Evolutionary conservation across 768 basidiomycete species (phyloP).

Genomic region (Paxillus involutus): DNA sequence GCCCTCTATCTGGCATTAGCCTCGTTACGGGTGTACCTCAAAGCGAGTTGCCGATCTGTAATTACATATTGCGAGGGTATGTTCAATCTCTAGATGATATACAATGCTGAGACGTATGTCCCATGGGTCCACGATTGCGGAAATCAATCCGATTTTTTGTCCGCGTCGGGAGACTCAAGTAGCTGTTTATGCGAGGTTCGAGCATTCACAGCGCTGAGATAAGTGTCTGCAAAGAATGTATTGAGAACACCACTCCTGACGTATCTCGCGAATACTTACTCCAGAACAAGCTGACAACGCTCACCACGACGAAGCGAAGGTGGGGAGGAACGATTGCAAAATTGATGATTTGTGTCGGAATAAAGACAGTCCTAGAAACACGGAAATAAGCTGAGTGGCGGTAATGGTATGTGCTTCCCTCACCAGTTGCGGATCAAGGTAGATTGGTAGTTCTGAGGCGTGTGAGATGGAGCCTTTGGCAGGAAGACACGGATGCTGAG

Average conservation of each 20-base stretch:
- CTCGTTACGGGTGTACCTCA: background rate
- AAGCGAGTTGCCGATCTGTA: background rate
- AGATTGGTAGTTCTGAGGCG: constrained; percentile 61
- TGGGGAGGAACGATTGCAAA: constrained; percentile 77
- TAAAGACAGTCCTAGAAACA: constrained; percentile 59
- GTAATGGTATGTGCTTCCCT: constrained; percentile 7
- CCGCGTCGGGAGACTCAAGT: background rate
- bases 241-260: constrained; percentile 1
- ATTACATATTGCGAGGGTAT: constrained; percentile 10
- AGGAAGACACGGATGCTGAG: background rate
- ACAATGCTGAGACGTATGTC: background rate
- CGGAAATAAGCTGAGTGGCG: background rate
- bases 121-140: background rate
- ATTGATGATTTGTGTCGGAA: constrained; percentile 78
- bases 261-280: constrained; percentile 47
- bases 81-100: constrained; percentile 11
- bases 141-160: constrained; percentile 2
- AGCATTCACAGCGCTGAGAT: constrained; percentile 59
- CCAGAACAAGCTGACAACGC: constrained; percentile 81
- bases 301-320: constrained; percentile 69
- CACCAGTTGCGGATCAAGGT: constrained; percentile 80
- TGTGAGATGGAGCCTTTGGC: background rate
- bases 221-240: constrained; percentile 49
- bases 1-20: background rate
- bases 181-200: constrained; percentile 1